These are phyloP conservation scores for Aureobasidium sp. DNA, from an alignment of 2,329 filamentous ascomycete genomes.

Conservation along the genomic window DNA sequence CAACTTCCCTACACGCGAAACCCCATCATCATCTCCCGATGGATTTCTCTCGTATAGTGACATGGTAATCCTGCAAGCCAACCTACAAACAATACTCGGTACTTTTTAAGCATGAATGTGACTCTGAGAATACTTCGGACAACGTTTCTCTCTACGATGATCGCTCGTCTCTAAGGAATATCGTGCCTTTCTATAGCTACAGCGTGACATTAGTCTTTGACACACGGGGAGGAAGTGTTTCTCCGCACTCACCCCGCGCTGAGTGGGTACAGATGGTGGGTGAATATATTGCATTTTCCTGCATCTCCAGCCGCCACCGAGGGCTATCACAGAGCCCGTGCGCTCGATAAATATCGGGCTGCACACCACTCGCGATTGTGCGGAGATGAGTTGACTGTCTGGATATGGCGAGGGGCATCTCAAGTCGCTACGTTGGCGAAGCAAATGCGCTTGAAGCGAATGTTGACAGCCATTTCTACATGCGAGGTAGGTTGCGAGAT, in stretches of 20 bases:
- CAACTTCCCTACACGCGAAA: not conserved
- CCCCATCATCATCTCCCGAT: not conserved
- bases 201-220: not conserved
- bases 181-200: not conserved
- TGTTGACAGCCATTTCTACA: not conserved
- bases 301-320: not conserved
- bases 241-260: conserved; percentile 8
- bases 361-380: not conserved
- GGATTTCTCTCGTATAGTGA: not conserved
- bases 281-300: conserved; percentile 9
- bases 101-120: not conserved
- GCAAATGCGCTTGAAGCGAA: not conserved
- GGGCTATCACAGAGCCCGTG: not conserved
- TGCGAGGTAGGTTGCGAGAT: not conserved
- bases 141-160: not conserved
- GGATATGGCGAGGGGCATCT: not conserved
- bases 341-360: not conserved
- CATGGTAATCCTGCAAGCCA: not conserved
- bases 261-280: not conserved
- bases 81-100: not conserved
- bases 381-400: not conserved
- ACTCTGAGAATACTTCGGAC: not conserved
- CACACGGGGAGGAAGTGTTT: not conserved
- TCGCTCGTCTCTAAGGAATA: not conserved
- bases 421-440: not conserved